phyloP scores from a whole-genome alignment of 2,329 filamentous ascomycete genomes.

The Ustulina deusta region DNA sequence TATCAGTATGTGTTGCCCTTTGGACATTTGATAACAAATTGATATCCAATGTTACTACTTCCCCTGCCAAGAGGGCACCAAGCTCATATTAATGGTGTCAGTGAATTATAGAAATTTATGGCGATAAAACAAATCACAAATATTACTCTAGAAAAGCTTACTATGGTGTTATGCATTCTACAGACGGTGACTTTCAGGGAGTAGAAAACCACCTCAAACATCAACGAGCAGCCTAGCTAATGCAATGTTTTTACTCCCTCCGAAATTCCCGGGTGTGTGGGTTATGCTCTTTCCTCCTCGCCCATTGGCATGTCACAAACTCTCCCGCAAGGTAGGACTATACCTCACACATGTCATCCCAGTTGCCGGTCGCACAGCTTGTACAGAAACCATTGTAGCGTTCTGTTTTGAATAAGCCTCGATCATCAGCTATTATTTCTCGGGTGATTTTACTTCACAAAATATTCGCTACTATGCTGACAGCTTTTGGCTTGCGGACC shows the following conservation, averaged over 20 bases:
- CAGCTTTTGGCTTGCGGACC: neutral
- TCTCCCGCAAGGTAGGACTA: neutral
- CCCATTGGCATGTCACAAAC: neutral
- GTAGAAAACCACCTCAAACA: neutral
- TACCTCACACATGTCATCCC: slow-evolving; percentile 20
- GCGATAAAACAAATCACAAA: neutral
- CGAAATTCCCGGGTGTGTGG: neutral
- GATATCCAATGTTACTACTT: slow-evolving; percentile 3
- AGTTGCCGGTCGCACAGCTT: neutral
- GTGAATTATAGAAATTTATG: slow-evolving; percentile 4
- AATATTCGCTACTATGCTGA: too few species aligned
- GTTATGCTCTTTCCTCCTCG: too few species aligned
- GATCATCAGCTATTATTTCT: neutral
- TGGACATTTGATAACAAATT: slow-evolving; percentile 1
- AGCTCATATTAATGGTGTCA: slow-evolving; percentile 5
- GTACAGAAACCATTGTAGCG: neutral
- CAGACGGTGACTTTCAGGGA: neutral
- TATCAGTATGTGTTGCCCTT: neutral
- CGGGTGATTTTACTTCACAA: neutral
- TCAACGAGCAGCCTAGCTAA: neutral
- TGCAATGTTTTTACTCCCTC: neutral
- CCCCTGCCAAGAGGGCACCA: slow-evolving; percentile 19
- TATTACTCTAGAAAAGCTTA: neutral
- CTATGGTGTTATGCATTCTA: neutral
- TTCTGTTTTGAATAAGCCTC: neutral